Conservation (phyloP, 352 stramenopile genomes). For the Pythium plurisporium region DNA sequence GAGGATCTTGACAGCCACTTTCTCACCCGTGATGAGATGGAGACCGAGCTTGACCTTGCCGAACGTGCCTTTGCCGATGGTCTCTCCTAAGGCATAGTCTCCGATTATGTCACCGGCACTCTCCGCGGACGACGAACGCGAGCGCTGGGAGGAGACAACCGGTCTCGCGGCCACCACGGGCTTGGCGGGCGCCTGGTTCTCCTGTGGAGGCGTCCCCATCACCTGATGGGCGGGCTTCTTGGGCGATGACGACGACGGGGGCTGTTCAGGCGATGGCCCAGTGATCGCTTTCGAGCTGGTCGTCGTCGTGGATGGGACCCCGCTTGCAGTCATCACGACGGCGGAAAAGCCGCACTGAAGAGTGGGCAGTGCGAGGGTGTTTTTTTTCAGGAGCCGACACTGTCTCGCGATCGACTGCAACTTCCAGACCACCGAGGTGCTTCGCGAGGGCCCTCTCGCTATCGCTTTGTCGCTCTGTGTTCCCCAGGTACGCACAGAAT, state of each 20-base stretch:
- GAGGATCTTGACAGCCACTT: constrained; percentile 91
- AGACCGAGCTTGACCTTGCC: constrained; percentile 89
- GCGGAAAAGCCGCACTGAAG: neutral
- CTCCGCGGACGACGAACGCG: neutral
- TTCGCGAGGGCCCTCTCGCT: too few species aligned
- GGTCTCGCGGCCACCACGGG: neutral
- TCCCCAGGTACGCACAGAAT: too few species aligned
- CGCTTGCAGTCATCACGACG: constrained; percentile 18
- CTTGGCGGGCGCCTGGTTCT: constrained; percentile 9
- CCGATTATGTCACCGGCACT: constrained; percentile 54
- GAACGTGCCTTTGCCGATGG: constrained; percentile 92
- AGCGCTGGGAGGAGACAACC: neutral
- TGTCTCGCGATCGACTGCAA: too few species aligned
- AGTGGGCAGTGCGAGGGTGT: too few species aligned
- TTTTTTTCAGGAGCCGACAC: too few species aligned
- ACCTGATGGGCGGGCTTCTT: constrained; percentile 7
- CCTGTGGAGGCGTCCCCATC: neutral
- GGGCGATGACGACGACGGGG: neutral
- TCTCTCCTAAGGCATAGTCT: constrained; percentile 89
- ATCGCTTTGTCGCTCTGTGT: too few species aligned
- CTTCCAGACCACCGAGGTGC: neutral
- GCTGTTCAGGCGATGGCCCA: neutral
- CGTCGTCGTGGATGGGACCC: constrained; percentile 8
- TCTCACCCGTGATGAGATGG: constrained; percentile 88
- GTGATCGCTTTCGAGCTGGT: constrained; percentile 9